These are phyloP conservation scores for Podila clonocystis DNA, from an alignment of 192 early-diverging fungal genomes.

Conservation along the genomic window DNA sequence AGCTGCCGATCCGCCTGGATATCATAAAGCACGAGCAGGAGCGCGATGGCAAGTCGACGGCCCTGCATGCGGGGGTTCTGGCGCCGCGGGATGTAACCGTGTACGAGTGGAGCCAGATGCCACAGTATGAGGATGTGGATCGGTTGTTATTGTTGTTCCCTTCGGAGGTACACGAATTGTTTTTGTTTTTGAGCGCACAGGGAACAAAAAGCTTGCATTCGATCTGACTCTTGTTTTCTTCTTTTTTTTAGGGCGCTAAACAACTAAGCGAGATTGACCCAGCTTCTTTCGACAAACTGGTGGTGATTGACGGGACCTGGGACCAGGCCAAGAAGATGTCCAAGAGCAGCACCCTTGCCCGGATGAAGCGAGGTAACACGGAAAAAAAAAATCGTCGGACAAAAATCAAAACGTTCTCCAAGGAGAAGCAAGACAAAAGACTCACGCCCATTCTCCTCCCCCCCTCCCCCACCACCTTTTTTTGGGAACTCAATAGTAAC, in stretches of 20 bases:
- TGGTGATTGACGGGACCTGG: slow-evolving; percentile 99
- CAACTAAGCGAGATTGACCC: slow-evolving; percentile 74
- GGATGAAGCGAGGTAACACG: slow-evolving; percentile 36
- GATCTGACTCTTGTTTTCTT: too few relatives aligned
- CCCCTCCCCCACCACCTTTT: background rate
- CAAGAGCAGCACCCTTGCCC: slow-evolving; percentile 29
- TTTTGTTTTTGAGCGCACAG: too few relatives aligned
- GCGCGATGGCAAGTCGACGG: slow-evolving; percentile 87
- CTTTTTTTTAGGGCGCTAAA: slow-evolving; percentile 65
- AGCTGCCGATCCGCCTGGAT: slow-evolving; percentile 78
- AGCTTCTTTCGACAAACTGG: slow-evolving; percentile 71
- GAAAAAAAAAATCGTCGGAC: background rate
- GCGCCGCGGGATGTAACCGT: slow-evolving; percentile 77
- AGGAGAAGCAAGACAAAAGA: background rate
- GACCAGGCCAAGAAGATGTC: slow-evolving; percentile 76
- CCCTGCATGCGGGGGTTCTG: slow-evolving; percentile 84
- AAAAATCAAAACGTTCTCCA: too few relatives aligned
- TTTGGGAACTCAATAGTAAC: slow-evolving; percentile 70
- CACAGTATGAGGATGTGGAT: slow-evolving; percentile 69
- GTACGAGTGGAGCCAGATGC: slow-evolving; percentile 60
- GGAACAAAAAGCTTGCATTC: too few relatives aligned
- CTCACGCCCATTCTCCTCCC: background rate
- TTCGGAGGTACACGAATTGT: too few relatives aligned
- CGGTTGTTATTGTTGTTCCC: slow-evolving; percentile 85
- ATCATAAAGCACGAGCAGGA: slow-evolving; percentile 86